Percentiles rank a stretch among this genome's conserved stretches.
These are phyloP conservation scores for Lentinula lateritia DNA, from an alignment of 768 basidiomycete genomes.

Conservation along the genomic window DNA sequence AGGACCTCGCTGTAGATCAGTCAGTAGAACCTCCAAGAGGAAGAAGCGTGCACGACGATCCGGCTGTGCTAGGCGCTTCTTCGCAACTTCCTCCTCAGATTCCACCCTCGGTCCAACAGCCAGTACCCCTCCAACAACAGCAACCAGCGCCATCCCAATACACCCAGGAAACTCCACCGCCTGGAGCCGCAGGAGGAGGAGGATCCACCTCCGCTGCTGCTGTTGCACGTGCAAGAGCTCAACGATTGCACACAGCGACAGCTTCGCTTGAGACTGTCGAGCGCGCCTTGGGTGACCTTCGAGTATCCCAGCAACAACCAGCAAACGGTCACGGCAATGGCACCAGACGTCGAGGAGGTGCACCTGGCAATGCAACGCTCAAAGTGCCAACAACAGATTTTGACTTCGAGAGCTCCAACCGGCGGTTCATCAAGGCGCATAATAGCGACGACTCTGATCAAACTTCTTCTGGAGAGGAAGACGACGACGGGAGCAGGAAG, in stretches of 20 bases:
- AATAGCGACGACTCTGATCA: constrained; percentile 22
- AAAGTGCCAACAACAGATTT: constrained; percentile 71
- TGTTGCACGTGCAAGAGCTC: constrained; percentile 18
- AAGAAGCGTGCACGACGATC: constrained; percentile 75
- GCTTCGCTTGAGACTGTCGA: constrained; percentile 69
- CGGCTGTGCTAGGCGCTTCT: constrained; percentile 75
- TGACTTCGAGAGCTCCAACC: constrained; percentile 75
- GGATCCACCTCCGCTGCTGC: constrained; percentile 15
- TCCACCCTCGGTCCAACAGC: constrained; percentile 22
- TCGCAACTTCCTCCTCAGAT: constrained; percentile 12
- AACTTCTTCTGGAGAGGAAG: constrained; percentile 23
- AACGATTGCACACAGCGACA: constrained; percentile 58
- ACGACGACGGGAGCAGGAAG: constrained; percentile 20
- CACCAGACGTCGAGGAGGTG: constrained; percentile 4
- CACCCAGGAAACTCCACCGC: constrained; percentile 16
- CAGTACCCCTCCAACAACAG: constrained; percentile 15
- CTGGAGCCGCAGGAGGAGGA: constrained; percentile 17
- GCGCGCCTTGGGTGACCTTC: constrained; percentile 47
- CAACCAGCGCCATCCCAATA: constrained; percentile 19
- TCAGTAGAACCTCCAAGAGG: constrained; percentile 39
- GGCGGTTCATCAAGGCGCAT: constrained; percentile 66
- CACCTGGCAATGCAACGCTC: constrained; percentile 12
- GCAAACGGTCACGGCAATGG: constrained; percentile 13
- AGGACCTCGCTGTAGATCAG: constrained; percentile 76
- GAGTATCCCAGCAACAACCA: constrained; percentile 23